phyloP scores from a whole-genome alignment of 257 asterid genomes.

The Solanum rostratum region DNA sequence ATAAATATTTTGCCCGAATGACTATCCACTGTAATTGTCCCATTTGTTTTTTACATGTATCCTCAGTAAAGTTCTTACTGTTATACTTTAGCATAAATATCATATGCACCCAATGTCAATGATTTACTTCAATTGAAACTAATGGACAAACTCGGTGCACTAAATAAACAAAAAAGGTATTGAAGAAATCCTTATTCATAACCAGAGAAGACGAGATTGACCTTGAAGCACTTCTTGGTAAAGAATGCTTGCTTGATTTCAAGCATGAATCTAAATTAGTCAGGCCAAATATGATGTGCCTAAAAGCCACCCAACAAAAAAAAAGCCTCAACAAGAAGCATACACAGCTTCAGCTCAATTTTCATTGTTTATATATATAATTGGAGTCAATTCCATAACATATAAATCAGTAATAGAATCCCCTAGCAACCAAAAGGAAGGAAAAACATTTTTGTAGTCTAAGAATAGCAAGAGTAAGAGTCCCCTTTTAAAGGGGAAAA shows the following conservation, averaged over 20 bases:
- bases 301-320: background rate
- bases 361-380: background rate
- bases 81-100: too few species aligned
- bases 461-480: background rate
- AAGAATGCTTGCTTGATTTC: background rate
- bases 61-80: too few species aligned
- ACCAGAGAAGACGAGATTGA: background rate
- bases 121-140: background rate
- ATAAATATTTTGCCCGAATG: too few species aligned
- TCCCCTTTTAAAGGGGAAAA: background rate
- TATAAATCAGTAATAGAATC: background rate
- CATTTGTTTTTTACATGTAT: too few species aligned
- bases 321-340: background rate
- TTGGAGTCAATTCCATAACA: background rate
- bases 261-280: background rate
- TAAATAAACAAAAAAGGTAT: background rate
- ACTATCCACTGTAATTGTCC: too few species aligned
- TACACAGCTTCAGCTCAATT: background rate
- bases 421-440: background rate
- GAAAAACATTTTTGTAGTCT: background rate
- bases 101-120: too few species aligned
- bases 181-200: background rate
- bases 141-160: background rate
- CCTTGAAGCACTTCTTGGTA: background rate
- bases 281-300: background rate